Evolutionary conservation across 805 yeast species (phyloP).

Genomic region (Teunomyces lycoperdinae): DNA sequence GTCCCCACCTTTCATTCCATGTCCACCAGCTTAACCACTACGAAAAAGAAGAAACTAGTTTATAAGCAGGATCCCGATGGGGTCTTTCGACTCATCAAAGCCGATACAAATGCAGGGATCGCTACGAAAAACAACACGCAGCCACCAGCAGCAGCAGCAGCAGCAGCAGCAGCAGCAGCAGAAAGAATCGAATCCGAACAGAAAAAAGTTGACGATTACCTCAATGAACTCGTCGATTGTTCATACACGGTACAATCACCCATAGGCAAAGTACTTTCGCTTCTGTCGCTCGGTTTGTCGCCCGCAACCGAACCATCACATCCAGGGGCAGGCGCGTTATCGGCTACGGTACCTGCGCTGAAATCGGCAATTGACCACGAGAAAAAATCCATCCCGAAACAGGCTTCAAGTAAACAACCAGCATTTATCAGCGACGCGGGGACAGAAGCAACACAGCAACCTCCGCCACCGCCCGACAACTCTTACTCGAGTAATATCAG

Average conservation of each 20-base stretch:
- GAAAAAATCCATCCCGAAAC: neutral
- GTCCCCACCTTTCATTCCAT: neutral
- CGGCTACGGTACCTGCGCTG: neutral
- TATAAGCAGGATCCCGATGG: constrained; percentile 40
- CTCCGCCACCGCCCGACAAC: neutral
- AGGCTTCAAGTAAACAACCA: neutral
- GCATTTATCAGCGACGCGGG: neutral
- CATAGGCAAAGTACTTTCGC: neutral
- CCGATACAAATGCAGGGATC: constrained; percentile 9
- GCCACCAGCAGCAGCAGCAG: neutral
- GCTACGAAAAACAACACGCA: neutral
- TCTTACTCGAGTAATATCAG: neutral
- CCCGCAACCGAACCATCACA: too few species aligned
- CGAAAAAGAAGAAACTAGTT: constrained; percentile 27
- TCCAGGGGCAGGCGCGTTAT: neutral
- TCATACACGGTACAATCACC: constrained; percentile 24
- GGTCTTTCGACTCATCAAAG: constrained; percentile 32
- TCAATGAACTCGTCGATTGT: constrained; percentile 32
- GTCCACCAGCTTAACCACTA: constrained; percentile 2
- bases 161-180: neutral
- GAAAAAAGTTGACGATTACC: constrained; percentile 21
- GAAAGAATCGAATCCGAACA: constrained; percentile 6
- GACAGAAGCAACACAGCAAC: neutral
- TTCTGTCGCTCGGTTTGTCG: neutral
- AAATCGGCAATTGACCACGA: neutral